These are phyloP conservation scores for Protomyces inundatus DNA, from an alignment of 1,139 yeast species.

Conservation along the genomic window DNA sequence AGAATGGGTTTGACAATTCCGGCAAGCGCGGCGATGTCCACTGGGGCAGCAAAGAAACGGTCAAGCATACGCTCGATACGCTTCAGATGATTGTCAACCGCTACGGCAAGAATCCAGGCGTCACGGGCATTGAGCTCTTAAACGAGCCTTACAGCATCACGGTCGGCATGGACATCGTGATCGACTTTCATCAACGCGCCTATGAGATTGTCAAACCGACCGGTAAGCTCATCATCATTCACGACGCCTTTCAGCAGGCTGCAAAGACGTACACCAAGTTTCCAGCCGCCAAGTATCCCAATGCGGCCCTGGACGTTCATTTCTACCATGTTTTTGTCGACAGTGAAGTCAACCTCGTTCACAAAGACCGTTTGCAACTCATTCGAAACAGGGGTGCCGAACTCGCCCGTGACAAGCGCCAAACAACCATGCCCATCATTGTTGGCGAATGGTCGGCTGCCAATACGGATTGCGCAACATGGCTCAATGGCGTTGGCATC, in stretches of 20 bases:
- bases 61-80: slow-evolving; percentile 51
- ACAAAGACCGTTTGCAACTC: slow-evolving; percentile 52
- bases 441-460: slow-evolving; percentile 96
- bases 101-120: slow-evolving; percentile 69
- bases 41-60: slow-evolving; percentile 48
- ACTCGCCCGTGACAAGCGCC: slow-evolving; percentile 49
- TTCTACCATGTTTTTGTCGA: slow-evolving; percentile 79
- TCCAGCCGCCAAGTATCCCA: slow-evolving; percentile 24
- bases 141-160: slow-evolving; percentile 85
- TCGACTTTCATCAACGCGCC: slow-evolving; percentile 54
- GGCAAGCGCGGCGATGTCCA: slow-evolving; percentile 65
- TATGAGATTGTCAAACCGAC: slow-evolving; percentile 45
- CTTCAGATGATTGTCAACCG: slow-evolving; percentile 47
- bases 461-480: slow-evolving; percentile 72
- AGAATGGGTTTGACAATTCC: slow-evolving; percentile 88
- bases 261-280: slow-evolving; percentile 6
- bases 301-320: slow-evolving; percentile 15
- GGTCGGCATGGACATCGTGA: slow-evolving; percentile 55
- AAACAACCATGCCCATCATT: slow-evolving; percentile 47
- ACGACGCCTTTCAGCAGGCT: slow-evolving; percentile 50
- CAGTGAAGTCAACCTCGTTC: slow-evolving; percentile 52
- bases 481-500: slow-evolving; percentile 87
- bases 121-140: slow-evolving; percentile 75
- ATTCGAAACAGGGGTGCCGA: slow-evolving; percentile 13
- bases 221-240: slow-evolving; percentile 47